Conservation (phyloP, 208 protist genomes). For the Naegleria gruberi region DNA sequence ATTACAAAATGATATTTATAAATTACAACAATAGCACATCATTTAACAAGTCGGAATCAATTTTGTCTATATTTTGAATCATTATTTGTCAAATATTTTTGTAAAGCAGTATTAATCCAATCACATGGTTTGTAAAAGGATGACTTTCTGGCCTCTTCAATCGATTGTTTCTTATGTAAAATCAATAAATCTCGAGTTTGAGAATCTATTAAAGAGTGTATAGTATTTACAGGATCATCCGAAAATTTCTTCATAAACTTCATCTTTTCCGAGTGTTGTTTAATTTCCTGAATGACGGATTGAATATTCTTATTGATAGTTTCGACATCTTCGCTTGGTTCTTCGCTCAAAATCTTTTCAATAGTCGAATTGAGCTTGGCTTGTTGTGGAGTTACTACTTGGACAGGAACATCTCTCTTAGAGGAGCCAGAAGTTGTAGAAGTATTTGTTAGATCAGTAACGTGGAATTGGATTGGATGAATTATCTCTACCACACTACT, state of each 20-base stretch:
- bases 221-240: not conserved
- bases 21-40: too few relatives aligned
- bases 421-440: not conserved
- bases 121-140: not conserved
- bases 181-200: not conserved
- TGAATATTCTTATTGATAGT: not conserved
- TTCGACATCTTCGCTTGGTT: not conserved
- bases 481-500: not conserved
- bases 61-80: too few relatives aligned
- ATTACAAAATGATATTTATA: too few relatives aligned
- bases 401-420: not conserved
- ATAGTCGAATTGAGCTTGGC: not conserved
- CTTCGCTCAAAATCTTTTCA: not conserved
- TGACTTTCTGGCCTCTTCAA: not conserved
- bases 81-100: not conserved
- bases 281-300: not conserved
- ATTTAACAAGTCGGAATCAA: too few relatives aligned
- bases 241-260: not conserved
- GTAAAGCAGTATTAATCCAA: not conserved
- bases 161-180: not conserved
- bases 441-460: not conserved
- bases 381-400: not conserved
- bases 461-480: not conserved
- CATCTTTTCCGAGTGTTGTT: not conserved
- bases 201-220: not conserved